Evolutionary conservation across 345 rosid species (phyloP), one percentile per base, ranked within the genome.

Genomic region (Zanthoxylum bungeanum): DNA sequence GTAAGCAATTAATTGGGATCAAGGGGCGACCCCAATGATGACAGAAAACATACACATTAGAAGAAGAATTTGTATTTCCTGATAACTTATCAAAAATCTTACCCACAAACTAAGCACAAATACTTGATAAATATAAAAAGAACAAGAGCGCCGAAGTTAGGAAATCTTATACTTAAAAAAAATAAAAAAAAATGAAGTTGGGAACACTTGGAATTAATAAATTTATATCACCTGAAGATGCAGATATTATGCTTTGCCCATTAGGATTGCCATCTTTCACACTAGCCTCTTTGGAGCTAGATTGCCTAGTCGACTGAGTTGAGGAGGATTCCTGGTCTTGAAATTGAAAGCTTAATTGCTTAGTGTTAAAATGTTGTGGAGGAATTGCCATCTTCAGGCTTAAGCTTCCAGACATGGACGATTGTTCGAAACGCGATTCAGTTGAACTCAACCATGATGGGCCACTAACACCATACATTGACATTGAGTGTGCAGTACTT

Each of bases 251-350:
- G 70, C 61, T 73, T 64, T 78, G 84, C 53, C 68, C 70, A 4
- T 61, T 69, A 31, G 79, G 73, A 30, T 73, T 70, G 78, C 79
- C 79, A 72, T 85, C 85, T 40, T 84, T 86, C 67, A 83, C 63
- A 77, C 79, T 79, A 27, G 77, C 85, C 70, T 83, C 88, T 84
- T 89, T 85, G 49, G 84, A 55, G 63, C 80, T 87, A 66, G 97
- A 90, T 49, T 90, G 90, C 69, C 85, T 80, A 47, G 88, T 90
- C 4, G 94, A 90, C 40, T 93, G 98, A 69, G 86, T 69, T 22
- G 97, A 90, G 21, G 89, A 76, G 9, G 87, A 82, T 39, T 93
- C 94, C 68, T 80, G 94, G 44, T 86, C 97, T 64, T 84, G 94
- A 72, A 85, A 65, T 40, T 72, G 77, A 57, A 88, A 82, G 70